These are phyloP conservation scores for Auriculariales sp. DNA, from an alignment of 768 basidiomycete genomes.

Conservation along the genomic window DNA sequence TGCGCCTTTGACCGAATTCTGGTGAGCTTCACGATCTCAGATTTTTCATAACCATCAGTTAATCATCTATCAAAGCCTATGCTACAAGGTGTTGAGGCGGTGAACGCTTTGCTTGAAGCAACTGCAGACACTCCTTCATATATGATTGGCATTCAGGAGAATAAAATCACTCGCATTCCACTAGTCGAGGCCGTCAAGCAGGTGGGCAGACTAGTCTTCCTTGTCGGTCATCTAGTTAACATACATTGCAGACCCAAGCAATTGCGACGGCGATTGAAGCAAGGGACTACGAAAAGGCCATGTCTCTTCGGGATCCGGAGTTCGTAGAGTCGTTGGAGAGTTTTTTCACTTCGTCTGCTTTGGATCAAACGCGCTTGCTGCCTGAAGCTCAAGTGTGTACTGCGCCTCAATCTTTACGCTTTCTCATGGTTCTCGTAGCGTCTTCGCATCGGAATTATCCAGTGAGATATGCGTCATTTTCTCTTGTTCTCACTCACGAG, in stretches of 20 bases:
- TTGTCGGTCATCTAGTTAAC: not conserved
- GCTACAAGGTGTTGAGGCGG: slow-evolving; percentile 89
- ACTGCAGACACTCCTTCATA: slow-evolving; percentile 86
- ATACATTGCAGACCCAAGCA: slow-evolving; percentile 51
- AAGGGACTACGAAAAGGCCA: slow-evolving; percentile 76
- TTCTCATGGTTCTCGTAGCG: slow-evolving; percentile 16
- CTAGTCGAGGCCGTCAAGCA: slow-evolving; percentile 85
- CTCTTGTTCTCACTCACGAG: slow-evolving; percentile 4
- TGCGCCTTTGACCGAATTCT: slow-evolving; percentile 87
- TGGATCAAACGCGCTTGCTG: slow-evolving; percentile 39
- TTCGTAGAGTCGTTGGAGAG: slow-evolving; percentile 77
- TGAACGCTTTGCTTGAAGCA: slow-evolving; percentile 73
- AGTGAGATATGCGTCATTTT: slow-evolving; percentile 37
- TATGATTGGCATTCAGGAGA: slow-evolving; percentile 93
- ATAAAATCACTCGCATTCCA: slow-evolving; percentile 85
- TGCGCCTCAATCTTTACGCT: not conserved
- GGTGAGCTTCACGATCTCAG: slow-evolving; percentile 24
- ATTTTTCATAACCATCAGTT: slow-evolving; percentile 1
- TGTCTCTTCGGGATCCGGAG: slow-evolving; percentile 82
- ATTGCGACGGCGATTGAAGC: slow-evolving; percentile 70
- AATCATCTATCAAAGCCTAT: slow-evolving; percentile 50
- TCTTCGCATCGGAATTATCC: slow-evolving; percentile 70
- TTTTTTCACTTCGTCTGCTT: slow-evolving; percentile 59
- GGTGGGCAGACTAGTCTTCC: slow-evolving; percentile 29
- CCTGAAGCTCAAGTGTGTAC: slow-evolving; percentile 21